Percentiles rank a stretch among this genome's conserved stretches.
phyloP scores from a whole-genome alignment of 225 moss, liverwort and hornwort species.

The Sphagnum contortum region DNA sequence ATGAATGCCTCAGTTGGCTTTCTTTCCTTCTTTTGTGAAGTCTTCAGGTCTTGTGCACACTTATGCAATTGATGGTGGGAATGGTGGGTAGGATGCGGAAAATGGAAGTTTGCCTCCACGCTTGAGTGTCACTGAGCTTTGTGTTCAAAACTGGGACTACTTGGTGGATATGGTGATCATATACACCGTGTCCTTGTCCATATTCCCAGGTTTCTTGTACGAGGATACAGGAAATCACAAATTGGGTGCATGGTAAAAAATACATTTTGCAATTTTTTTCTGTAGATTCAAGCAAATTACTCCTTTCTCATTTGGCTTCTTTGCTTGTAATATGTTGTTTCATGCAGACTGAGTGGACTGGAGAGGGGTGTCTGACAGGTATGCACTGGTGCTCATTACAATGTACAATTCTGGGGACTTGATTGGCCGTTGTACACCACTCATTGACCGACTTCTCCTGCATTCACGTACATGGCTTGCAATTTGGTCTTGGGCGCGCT shows the following conservation, averaged over 20 bases:
- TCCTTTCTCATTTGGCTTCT: neutral
- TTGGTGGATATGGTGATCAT: conserved; percentile 55
- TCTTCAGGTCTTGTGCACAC: neutral
- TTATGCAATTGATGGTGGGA: neutral
- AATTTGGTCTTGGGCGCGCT: conserved; percentile 32
- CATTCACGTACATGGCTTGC: conserved; percentile 41
- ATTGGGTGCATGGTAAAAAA: conserved; percentile 62
- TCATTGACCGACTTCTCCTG: conserved; percentile 34
- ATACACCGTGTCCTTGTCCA: conserved; percentile 64
- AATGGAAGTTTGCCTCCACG: conserved; percentile 26
- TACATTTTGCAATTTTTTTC: neutral
- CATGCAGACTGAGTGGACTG: neutral
- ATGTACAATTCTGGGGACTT: conserved; percentile 70
- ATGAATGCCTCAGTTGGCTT: no score
- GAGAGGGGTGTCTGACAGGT: conserved; percentile 37
- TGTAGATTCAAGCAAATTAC: neutral
- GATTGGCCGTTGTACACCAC: conserved; percentile 51
- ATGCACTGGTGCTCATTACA: conserved; percentile 67
- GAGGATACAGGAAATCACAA: conserved; percentile 76
- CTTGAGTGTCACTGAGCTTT: conserved; percentile 49
- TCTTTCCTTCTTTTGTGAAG: neutral
- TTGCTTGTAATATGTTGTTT: no score
- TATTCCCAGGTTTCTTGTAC: conserved; percentile 87
- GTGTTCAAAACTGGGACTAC: conserved; percentile 62
- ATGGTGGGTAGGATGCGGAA: conserved; percentile 67